These are phyloP conservation scores for Naganishia onofrii DNA, from an alignment of 768 basidiomycete species.

Conservation along the genomic window DNA sequence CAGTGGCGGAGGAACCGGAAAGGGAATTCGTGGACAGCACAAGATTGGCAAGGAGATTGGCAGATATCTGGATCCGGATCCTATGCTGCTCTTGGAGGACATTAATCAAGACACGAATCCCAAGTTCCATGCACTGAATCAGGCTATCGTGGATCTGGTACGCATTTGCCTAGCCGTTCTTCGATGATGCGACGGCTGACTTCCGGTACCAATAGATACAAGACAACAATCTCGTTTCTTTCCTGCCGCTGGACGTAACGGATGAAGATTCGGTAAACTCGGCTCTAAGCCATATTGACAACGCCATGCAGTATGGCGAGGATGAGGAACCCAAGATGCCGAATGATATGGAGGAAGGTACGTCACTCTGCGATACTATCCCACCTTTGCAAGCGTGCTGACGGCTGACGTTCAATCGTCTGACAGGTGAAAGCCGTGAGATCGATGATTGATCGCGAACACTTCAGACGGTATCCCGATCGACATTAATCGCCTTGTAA, in stretches of 20 bases:
- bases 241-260: conserved; percentile 88
- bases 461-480: neutral
- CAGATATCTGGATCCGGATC: conserved; percentile 87
- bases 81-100: conserved; percentile 67
- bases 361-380: conserved; percentile 14
- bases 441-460: conserved; percentile 6
- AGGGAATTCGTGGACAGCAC: conserved; percentile 71
- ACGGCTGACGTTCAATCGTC: neutral
- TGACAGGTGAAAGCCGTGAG: neutral
- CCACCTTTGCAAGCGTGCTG: neutral
- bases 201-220: conserved; percentile 69
- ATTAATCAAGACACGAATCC: conserved; percentile 61
- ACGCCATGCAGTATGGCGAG: conserved; percentile 97
- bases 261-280: conserved; percentile 83
- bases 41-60: conserved; percentile 40
- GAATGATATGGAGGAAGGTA: conserved; percentile 77
- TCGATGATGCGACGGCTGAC: neutral
- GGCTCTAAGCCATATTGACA: conserved; percentile 92
- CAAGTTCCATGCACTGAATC: conserved; percentile 87
- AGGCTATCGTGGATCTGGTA: conserved; percentile 91
- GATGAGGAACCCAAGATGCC: conserved; percentile 98
- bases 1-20: conserved; percentile 43
- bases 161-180: conserved; percentile 39
- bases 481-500: neutral
- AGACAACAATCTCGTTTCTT: conserved; percentile 95